Conservation (phyloP, 352 stramenopile species). For the Globisporangium lucens region DNA sequence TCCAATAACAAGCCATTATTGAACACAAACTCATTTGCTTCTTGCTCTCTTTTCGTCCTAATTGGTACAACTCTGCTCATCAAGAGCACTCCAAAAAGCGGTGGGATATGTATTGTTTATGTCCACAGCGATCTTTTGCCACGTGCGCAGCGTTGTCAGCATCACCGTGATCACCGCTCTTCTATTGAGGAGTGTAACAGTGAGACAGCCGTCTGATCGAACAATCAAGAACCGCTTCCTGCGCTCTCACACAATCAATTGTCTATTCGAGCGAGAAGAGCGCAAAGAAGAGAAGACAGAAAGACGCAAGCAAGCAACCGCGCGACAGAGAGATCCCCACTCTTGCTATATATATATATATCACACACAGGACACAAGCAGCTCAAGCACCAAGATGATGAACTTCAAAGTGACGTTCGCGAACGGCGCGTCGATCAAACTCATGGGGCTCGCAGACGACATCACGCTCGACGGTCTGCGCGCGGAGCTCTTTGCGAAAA, state of each 20-base stretch:
- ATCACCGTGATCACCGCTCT: background rate
- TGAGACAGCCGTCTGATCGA: slow-evolving; percentile 10
- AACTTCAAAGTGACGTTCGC: slow-evolving; percentile 79
- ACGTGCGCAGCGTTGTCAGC: slow-evolving; percentile 9
- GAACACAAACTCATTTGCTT: too few species aligned
- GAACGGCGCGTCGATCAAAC: slow-evolving; percentile 68
- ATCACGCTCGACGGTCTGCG: slow-evolving; percentile 60
- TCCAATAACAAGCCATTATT: background rate
- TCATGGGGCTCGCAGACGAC: slow-evolving; percentile 56
- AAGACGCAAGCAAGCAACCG: background rate
- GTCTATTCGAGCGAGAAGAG: background rate
- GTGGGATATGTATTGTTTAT: background rate
- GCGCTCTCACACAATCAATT: background rate
- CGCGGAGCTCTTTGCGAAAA: slow-evolving; percentile 50
- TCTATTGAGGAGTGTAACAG: slow-evolving; percentile 9
- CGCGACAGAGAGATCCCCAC: background rate
- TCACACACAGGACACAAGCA: background rate
- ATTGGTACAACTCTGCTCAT: too few species aligned
- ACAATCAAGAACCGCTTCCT: slow-evolving; percentile 13
- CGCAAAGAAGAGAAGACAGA: background rate
- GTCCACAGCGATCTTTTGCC: background rate
- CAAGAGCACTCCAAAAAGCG: background rate
- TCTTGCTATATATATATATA: too few species aligned
- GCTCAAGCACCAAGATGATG: slow-evolving; percentile 12
- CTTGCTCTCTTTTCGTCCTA: too few species aligned